Percentiles rank a stretch among this genome's conserved stretches.
Conservation (phyloP, 768 basidiomycete genomes). For the Chiua virens region DNA sequence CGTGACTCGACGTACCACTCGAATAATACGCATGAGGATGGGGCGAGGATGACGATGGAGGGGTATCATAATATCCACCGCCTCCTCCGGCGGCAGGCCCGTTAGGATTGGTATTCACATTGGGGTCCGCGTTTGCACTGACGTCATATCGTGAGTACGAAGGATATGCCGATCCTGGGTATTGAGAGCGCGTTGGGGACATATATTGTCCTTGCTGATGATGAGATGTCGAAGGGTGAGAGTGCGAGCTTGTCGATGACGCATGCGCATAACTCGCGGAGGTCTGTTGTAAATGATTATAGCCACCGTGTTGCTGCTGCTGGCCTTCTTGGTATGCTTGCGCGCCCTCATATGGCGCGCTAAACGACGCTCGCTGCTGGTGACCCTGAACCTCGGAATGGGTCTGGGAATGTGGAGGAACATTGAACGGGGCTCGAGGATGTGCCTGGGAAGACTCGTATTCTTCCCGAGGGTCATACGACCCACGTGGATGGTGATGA, state of each 20-base stretch:
- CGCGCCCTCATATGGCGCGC: constrained; percentile 23
- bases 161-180: constrained; percentile 22
- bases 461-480: constrained; percentile 24
- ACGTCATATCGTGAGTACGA: constrained; percentile 31
- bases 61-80: constrained; percentile 27
- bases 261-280: constrained; percentile 16
- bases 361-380: constrained; percentile 20
- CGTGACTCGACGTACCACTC: constrained; percentile 17
- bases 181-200: constrained; percentile 27
- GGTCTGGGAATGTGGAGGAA: constrained; percentile 15
- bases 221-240: constrained; percentile 19
- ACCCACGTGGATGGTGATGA: constrained; percentile 25
- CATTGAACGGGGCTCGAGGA: constrained; percentile 19
- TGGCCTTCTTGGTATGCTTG: constrained; percentile 30
- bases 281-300: constrained; percentile 20
- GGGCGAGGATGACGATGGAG: constrained; percentile 20
- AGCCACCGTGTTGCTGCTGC: constrained; percentile 20
- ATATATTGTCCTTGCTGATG: constrained; percentile 28
- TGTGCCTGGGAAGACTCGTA: constrained; percentile 27
- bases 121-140: constrained; percentile 23
- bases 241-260: constrained; percentile 21
- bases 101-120: constrained; percentile 1
- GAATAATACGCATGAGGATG: constrained; percentile 23
- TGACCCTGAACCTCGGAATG: constrained; percentile 21
- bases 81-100: constrained; percentile 12